Evolutionary conservation across 345 rosid genomes (phyloP).

Genomic region (Capsella bursapastoris): DNA sequence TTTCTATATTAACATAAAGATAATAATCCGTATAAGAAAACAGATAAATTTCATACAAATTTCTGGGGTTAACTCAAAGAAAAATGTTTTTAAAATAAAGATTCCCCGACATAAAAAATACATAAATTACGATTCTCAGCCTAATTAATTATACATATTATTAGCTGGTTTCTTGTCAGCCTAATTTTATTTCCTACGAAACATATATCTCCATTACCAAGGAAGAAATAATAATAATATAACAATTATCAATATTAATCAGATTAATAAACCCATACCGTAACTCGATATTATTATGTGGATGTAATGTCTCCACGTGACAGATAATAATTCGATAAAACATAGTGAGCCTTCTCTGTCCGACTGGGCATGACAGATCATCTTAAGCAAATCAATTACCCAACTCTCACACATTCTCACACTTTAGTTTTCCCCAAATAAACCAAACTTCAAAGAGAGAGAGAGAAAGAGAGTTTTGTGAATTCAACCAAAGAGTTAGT

Average conservation of each 20-base stretch:
- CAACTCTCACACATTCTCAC: conserved; percentile 34
- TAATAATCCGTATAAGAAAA: not conserved
- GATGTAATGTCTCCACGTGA: conserved; percentile 50
- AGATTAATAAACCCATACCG: conserved; percentile 9
- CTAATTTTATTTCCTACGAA: conserved; percentile 38
- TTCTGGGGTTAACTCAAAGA: not conserved
- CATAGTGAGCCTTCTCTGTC: conserved; percentile 29
- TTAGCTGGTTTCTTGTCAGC: conserved; percentile 35
- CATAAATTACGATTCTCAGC: conserved; percentile 2
- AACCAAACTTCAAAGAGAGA: conserved; percentile 7
- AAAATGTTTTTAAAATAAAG: not conserved
- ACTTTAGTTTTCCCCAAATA: conserved; percentile 11
- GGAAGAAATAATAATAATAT: not conserved
- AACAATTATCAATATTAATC: too few relatives aligned
- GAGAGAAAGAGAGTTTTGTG: conserved; percentile 1
- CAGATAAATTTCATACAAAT: not conserved
- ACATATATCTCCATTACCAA: conserved; percentile 5
- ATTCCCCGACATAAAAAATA: not conserved
- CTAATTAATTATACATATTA: conserved; percentile 4
- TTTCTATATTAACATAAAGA: not conserved
- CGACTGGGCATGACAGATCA: conserved; percentile 50
- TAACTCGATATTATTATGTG: conserved; percentile 39
- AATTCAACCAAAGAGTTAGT: not conserved
- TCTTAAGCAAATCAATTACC: conserved; percentile 42
- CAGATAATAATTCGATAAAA: conserved; percentile 26